Evolutionary conservation across 1,284 basidiomycete species (phyloP).

Genomic region (Hemileia vastatrix): DNA sequence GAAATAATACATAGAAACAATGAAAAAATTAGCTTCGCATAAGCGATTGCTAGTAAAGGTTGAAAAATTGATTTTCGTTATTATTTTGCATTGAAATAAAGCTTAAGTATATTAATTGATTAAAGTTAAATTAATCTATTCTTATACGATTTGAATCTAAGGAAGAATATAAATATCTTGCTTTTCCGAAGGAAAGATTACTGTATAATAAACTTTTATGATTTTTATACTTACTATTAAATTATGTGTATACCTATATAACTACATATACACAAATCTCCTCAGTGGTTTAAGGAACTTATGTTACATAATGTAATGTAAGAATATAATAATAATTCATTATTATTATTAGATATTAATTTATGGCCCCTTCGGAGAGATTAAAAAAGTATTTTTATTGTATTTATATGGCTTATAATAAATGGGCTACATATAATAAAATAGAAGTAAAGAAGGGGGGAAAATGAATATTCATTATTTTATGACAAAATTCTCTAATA

Average conservation of each 20-base stretch:
- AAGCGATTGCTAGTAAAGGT: constrained; percentile 1
- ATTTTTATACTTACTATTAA: constrained; percentile 23
- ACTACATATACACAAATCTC: too few species aligned
- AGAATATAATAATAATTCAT: constrained; percentile 16
- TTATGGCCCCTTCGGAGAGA: constrained; percentile 11
- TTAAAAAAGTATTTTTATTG: constrained; percentile 23
- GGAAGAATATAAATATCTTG: constrained; percentile 1
- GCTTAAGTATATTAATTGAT: constrained; percentile 2
- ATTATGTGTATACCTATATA: too few species aligned
- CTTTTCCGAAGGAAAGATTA: constrained; percentile 2
- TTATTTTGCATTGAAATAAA: constrained; percentile 10
- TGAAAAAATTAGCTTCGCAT: constrained; percentile 15
- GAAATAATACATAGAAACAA: constrained; percentile 17
- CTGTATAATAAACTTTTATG: constrained; percentile 9
- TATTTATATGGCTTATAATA: constrained; percentile 21
- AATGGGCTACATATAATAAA: neutral
- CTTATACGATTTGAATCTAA: neutral
- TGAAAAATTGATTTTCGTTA: neutral
- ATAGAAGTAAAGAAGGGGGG: neutral
- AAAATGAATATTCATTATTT: constrained; percentile 17
- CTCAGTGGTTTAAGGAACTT: too few species aligned
- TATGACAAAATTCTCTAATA: constrained; percentile 23
- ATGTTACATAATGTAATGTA: too few species aligned
- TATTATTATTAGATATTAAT: constrained; percentile 23
- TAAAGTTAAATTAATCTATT: too few species aligned